These are phyloP conservation scores for Kluyveromyces dobzhanskii DNA, from an alignment of 805 yeast species.

Conservation along the genomic window DNA sequence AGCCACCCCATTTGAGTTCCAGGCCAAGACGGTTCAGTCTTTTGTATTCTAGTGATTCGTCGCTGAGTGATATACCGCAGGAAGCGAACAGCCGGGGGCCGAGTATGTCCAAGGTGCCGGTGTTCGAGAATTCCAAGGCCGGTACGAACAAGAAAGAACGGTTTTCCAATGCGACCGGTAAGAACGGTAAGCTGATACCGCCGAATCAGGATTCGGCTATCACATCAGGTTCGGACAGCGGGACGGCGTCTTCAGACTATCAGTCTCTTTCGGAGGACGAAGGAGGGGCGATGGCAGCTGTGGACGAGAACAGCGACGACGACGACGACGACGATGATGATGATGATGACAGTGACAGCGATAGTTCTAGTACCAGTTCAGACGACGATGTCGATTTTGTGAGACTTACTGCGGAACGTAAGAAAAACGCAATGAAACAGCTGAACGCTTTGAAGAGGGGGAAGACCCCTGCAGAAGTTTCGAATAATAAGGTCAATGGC, in stretches of 20 bases:
- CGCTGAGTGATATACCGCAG: conserved; percentile 32
- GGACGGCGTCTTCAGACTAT: conserved; percentile 19
- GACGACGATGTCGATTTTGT: conserved; percentile 70
- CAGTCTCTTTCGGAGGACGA: conserved; percentile 24
- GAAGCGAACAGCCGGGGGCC: conserved; percentile 23
- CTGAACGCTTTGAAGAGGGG: conserved; percentile 30
- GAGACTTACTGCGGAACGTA: conserved; percentile 58
- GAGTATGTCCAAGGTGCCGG: conserved; percentile 9
- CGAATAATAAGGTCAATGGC: conserved; percentile 13
- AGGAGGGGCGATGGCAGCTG: conserved; percentile 15
- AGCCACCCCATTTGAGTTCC: conserved; percentile 4
- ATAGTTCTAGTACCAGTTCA: conserved; percentile 37
- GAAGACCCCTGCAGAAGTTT: conserved; percentile 24
- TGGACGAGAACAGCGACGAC: conserved; percentile 28
- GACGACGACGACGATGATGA: conserved; percentile 35
- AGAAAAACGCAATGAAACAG: conserved; percentile 47
- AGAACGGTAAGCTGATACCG: conserved; percentile 29
- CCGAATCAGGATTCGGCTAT: conserved; percentile 15
- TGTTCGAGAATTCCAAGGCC: conserved; percentile 15
- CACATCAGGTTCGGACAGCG: conserved; percentile 8
- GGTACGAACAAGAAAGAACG: conserved; percentile 18
- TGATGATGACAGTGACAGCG: conserved; percentile 29
- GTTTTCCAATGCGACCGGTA: conserved; percentile 23
- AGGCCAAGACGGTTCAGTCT: conserved; percentile 37
- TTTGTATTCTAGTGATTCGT: conserved; percentile 36